phyloP scores from a whole-genome alignment of 164 flowering plant species.

The Warburgia ugandensis region DNA sequence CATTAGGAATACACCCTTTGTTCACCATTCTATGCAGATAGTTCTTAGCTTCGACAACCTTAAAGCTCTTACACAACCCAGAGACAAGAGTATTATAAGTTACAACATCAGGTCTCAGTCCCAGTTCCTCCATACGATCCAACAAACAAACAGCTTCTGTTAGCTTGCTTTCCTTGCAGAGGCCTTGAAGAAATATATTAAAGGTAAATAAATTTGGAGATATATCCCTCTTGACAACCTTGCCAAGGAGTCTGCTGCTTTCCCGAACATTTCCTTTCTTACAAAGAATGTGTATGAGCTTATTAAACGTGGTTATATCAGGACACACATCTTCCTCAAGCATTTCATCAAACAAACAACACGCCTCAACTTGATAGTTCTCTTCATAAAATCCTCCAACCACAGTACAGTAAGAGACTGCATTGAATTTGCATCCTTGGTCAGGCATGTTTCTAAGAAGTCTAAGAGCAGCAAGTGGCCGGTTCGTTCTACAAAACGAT shows the following conservation, averaged over 20 bases:
- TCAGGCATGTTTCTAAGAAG: constrained; percentile 68
- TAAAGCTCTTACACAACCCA: constrained; percentile 65
- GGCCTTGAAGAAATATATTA: constrained; percentile 73
- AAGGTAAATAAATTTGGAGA: constrained; percentile 63
- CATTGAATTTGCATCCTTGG: constrained; percentile 57
- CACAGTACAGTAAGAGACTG: constrained; percentile 79
- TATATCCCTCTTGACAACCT: constrained; percentile 70
- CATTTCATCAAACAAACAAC: constrained; percentile 66
- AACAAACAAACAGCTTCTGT: constrained; percentile 42
- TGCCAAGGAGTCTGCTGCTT: constrained; percentile 56
- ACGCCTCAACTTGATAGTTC: constrained; percentile 40
- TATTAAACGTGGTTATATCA: constrained; percentile 59
- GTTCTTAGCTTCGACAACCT: constrained; percentile 59
- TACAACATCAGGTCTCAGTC: constrained; percentile 64
- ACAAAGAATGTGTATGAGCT: constrained; percentile 56
- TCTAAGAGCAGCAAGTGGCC: constrained; percentile 76
- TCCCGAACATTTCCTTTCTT: constrained; percentile 58
- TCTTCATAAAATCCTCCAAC: constrained; percentile 69
- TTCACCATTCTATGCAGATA: constrained; percentile 69
- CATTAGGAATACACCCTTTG: constrained; percentile 65
- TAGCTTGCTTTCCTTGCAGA: constrained; percentile 40
- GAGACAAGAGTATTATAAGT: constrained; percentile 67
- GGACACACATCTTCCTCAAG: constrained; percentile 48
- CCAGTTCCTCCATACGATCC: constrained; percentile 29
- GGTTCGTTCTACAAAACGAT: constrained; percentile 62